Conservation (phyloP, 371 early-diverging fungal species). For the Mucor piriformis region DNA sequence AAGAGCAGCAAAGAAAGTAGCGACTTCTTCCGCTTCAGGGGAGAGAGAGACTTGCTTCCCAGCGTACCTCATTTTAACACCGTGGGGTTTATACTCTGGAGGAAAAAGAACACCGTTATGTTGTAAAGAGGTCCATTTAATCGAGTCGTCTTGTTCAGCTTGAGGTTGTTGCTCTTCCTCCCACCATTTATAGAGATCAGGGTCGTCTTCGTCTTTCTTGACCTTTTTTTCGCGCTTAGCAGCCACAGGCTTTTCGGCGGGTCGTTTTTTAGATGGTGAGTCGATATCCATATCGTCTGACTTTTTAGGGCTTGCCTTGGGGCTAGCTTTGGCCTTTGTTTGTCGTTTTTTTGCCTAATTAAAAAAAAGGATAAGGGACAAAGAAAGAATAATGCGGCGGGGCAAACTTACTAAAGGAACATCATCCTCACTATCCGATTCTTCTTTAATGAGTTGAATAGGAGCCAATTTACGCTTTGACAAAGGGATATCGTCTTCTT, state of each 20-base stretch:
- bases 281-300: constrained; percentile 34
- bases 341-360: constrained; percentile 12
- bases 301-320: background rate
- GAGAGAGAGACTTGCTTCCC: constrained; percentile 73
- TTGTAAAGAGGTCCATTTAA: constrained; percentile 87
- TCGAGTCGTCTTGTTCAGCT: constrained; percentile 51
- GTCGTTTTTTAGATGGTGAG: constrained; percentile 23
- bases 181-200: constrained; percentile 49
- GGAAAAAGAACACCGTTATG: constrained; percentile 94
- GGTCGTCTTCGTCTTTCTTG: constrained; percentile 36
- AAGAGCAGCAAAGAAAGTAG: constrained; percentile 90
- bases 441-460: background rate
- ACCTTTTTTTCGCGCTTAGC: constrained; percentile 24
- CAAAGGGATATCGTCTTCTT: constrained; percentile 22
- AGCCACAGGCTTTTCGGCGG: constrained; percentile 10
- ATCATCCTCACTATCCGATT: constrained; percentile 25
- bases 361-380: background rate
- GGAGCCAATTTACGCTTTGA: constrained; percentile 3
- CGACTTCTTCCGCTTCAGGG: constrained; percentile 93
- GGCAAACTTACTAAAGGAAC: constrained; percentile 27
- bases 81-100: constrained; percentile 91
- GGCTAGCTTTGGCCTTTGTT: constrained; percentile 2
- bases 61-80: constrained; percentile 86
- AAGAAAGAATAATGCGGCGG: background rate
- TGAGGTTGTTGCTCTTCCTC: constrained; percentile 39